Percentiles rank a stretch among this genome's conserved stretches.
Conservation (phyloP, 2,329 filamentous ascomycete species). For the Pseudogymnoascus sp. region DNA sequence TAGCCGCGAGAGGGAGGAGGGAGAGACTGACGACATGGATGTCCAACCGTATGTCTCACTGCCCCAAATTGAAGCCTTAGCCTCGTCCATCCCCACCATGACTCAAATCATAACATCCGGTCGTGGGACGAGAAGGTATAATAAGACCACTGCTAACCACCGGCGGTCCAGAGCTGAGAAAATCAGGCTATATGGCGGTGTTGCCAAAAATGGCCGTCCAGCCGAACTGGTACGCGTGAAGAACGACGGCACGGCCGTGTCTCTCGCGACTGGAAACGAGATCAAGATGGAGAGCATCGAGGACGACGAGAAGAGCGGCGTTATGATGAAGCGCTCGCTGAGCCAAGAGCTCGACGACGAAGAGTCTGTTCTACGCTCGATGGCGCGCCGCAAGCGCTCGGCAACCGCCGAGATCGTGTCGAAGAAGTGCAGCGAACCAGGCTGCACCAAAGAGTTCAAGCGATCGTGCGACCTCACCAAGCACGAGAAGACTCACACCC, state of each 20-base stretch:
- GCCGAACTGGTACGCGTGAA: slow-evolving; percentile 76
- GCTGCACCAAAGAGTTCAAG: slow-evolving; percentile 88
- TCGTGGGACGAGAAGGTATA: neutral
- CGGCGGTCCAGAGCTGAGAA: slow-evolving; percentile 50
- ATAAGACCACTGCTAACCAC: slow-evolving; percentile 21
- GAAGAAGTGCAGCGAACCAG: slow-evolving; percentile 64
- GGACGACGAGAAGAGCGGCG: slow-evolving; percentile 36
- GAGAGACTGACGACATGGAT: slow-evolving; percentile 47
- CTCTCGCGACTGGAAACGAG: slow-evolving; percentile 60
- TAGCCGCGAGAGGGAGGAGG: slow-evolving; percentile 57
- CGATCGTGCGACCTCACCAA: slow-evolving; percentile 96
- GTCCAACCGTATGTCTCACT: slow-evolving; percentile 44
- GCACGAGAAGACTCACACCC: slow-evolving; percentile 95
- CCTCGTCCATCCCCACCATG: neutral
- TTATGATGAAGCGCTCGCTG: slow-evolving; percentile 56
- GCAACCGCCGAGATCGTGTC: slow-evolving; percentile 75
- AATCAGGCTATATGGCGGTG: slow-evolving; percentile 71
- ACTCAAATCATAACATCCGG: neutral
- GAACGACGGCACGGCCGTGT: slow-evolving; percentile 71
- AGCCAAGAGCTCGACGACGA: slow-evolving; percentile 67
- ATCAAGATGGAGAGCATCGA: slow-evolving; percentile 51
- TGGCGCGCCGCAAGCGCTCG: slow-evolving; percentile 93
- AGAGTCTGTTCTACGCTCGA: slow-evolving; percentile 77
- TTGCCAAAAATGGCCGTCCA: slow-evolving; percentile 71
- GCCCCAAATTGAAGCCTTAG: neutral